Evolutionary conservation across 2,329 filamentous ascomycete species (phyloP), one percentile per base, ranked within the genome.

Genomic region (Chaetomiaceae sp.): DNA sequence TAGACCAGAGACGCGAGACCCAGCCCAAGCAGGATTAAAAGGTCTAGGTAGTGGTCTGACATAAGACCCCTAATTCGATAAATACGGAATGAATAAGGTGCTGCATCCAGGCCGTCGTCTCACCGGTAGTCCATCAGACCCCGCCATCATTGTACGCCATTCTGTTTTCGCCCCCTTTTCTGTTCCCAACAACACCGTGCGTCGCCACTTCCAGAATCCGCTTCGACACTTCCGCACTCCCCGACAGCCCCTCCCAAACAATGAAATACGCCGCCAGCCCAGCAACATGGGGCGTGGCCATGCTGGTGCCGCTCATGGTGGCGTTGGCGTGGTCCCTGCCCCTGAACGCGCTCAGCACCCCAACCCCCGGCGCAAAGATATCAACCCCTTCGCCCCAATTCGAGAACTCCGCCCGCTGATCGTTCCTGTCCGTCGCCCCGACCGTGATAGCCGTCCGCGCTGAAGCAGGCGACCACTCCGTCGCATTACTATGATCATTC

Each of bases 271-370:
- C 55, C 5, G 55, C 54, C 6, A 84, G 61, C 11, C 81, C 81
- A 19, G 76, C 68, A 43, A 84, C 68, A 57, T 83, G 79, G 0
- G 80, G 79, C 3, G 71, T 66, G 2, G 79, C 76, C 79, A 83
- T 83, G 29, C 73, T 79, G 6, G 81, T 84, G 27, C 80, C 81
- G 12, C 69, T 74, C 56, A 79, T 68, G 22, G 58, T 68, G 38
- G 64, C 64, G n/a, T 60, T 72, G 7, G 32, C 42, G 2, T 8
- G 22, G 37, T 56, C 45, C 6, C 58, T 66, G 29, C 48, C 8
- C 39, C 59, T 62, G 36, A 64, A 67, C 64, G 68, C 72, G 2
- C 72, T 63, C 0, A 68, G 48, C 22, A 75, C 58, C 14, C 47
- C 51, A 4, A 65, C 61, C 4, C 72, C 72, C 0, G 72, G 70